Base-by-base conservation (phyloP, 2,329 filamentous ascomycete genomes). In the Penicillium oxalicum region DNA sequence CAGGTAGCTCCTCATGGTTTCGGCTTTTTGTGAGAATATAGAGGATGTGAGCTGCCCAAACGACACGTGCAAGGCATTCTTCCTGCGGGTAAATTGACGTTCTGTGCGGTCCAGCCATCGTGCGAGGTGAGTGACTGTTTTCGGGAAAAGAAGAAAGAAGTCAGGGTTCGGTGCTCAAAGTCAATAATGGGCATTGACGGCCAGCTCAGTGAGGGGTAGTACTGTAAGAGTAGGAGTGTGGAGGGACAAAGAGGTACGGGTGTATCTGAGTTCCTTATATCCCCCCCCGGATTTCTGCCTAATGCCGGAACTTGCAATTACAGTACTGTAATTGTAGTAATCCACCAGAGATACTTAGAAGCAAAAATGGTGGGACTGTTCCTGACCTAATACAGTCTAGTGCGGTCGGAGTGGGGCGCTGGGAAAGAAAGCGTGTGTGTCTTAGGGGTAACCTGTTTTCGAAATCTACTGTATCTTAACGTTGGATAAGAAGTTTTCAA, bases 371-470 rank as follows among this genome's bases (percentile, higher is more conserved):
- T 18, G 28, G 18, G 44, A 41, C 44, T 47, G 32, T 34, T 4
- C n/a, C 28, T 34, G 36, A 34, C 44, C 13, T 26, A 47, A 47
- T 41, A 12, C 26, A 27, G 18, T 38, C 37, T 38, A 36, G 32
- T 34, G 24, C 32, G 26, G 37, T 28, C 13, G 26, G 25, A 35
- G 33, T 38, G 34, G 43, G 34, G 12, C 26, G 27, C 40, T 32
- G 40, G 27, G 59, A n/a, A 53, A 50, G 39, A 61, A 62, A 24
- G 9, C 28, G 37, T n/a, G n/a, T n/a, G n/a, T n/a, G n/a, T n/a
- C n/a, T n/a, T n/a, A n/a, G n/a, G n/a, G n/a, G n/a, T n/a, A n/a
- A n/a, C n/a, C n/a, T n/a, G n/a, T n/a, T n/a, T n/a, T n/a, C n/a
- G n/a, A n/a, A n/a, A n/a, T n/a, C n/a, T n/a, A n/a, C n/a, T 18